Base-by-base conservation (phyloP, 129 eudicot species). In the Arctium lappa region DNA sequence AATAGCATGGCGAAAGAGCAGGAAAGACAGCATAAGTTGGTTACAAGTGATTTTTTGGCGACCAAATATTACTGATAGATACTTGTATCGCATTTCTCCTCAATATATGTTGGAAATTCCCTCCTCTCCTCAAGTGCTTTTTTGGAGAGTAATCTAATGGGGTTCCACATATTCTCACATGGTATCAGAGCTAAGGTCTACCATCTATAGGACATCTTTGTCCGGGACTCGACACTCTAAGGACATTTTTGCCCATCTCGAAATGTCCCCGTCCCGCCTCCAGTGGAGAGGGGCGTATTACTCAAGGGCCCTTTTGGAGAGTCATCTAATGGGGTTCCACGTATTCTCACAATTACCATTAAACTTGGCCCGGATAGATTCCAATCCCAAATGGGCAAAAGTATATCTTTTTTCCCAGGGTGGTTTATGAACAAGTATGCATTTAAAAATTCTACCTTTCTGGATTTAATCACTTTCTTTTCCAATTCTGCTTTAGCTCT, bases 401-500 rank as follows among this genome's bases (percentile, higher is more conserved):
- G 3, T 56, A 27, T 65, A 22, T 27, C 10, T 27, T 22, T 22
- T 65, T 27, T 65, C 71, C 11, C 33, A 65, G 33, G 71, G 33
- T 18, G 33, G 33, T 65, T 22, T 56, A 16, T 56, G 27, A 27
- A 38, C 31, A 66, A 12, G 32, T 33, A 46, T 0, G 80, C 56
- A 48, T 7, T 3, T 42, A 37, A 18, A 71, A 76, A 65, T 36
- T 36, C 34, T 82, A 92, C 94, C 94, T 92, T 92, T 84, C 88
- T 79, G 75, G 85, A 84, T 82, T 90, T 92, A 1, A 82, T 83
- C 50, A 77, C 83, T 90, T 92, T 92, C 79, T 85, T 92, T 70
- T 90, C 92, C 82, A 88, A 8, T 85, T 92, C 97, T 4, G 97
- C 97, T 85, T 87, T 92, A 8, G 97, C 97, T 70, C 97, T 85